Conservation (phyloP, 495 filamentous ascomycete species). For the Penicillium soppii region DNA sequence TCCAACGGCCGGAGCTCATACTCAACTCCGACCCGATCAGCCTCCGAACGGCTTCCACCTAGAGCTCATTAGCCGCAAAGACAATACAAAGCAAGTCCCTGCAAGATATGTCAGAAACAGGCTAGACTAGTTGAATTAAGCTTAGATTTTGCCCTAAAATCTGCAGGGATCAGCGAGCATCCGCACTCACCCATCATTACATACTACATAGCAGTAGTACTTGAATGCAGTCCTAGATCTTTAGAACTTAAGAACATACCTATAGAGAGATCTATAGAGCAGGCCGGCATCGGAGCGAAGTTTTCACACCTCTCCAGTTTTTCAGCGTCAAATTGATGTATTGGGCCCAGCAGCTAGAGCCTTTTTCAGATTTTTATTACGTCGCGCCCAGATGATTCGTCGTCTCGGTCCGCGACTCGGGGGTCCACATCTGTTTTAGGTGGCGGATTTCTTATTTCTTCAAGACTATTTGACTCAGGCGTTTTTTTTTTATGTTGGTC, state of each 20-base stretch:
- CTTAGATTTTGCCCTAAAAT: not conserved
- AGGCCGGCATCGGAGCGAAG: slow-evolving; percentile 11
- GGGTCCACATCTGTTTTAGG: slow-evolving; percentile 5
- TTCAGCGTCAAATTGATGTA: not conserved
- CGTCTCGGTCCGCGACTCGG: slow-evolving; percentile 7
- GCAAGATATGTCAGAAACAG: not conserved
- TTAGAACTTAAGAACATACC: no score
- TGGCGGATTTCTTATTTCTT: slow-evolving; percentile 5
- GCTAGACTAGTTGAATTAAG: not conserved
- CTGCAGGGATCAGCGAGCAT: not conserved
- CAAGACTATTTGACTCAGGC: not conserved
- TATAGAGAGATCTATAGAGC: no score
- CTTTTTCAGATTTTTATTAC: slow-evolving; percentile 21
- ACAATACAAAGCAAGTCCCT: no score
- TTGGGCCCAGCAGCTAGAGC: not conserved
- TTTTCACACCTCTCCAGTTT: slow-evolving; percentile 15
- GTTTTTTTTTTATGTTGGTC: not conserved
- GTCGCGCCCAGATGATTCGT: slow-evolving; percentile 23
- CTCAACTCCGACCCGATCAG: not conserved
- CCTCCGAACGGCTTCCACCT: not conserved
- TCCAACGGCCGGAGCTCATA: no score
- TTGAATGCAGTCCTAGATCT: no score
- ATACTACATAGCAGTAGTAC: no score
- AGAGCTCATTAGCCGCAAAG: no score
- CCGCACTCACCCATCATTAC: not conserved